phyloP scores from a whole-genome alignment of 83 land plant genomes.

The Thuja plicata region DNA sequence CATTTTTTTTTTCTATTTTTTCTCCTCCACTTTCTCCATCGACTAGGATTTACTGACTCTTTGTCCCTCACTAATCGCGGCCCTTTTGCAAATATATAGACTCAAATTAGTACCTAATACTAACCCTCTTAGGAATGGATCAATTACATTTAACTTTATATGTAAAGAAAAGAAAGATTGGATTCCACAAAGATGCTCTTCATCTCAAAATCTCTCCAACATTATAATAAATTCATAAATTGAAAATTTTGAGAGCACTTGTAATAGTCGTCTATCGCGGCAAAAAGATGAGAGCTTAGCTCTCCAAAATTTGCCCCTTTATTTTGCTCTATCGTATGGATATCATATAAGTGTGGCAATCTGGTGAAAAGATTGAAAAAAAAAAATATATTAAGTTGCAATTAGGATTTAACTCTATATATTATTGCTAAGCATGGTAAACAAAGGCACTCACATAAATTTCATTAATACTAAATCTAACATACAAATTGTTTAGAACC shows the following conservation, averaged over 20 bases:
- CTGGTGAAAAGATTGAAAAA: conserved; percentile 63
- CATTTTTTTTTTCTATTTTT: conserved; percentile 84
- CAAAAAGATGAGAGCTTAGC: conserved; percentile 82
- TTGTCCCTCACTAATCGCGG: conserved; percentile 64
- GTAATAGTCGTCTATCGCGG: conserved; percentile 67
- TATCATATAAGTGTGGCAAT: conserved; percentile 81
- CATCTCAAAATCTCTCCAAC: conserved; percentile 35
- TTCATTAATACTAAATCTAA: conserved; percentile 81
- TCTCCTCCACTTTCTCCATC: conserved; percentile 87
- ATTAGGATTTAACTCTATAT: not conserved
- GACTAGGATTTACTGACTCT: conserved; percentile 83
- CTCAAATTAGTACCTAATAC: not conserved
- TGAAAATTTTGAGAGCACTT: conserved; percentile 25
- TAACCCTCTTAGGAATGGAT: not conserved
- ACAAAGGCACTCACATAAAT: conserved; percentile 58
- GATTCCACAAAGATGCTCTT: not conserved
- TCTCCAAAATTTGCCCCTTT: conserved; percentile 78
- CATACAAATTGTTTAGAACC: conserved; percentile 70
- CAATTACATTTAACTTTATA: not conserved
- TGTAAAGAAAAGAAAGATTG: not conserved
- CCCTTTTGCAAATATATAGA: conserved; percentile 24
- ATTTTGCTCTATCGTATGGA: conserved; percentile 87
- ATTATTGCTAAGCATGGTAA: not conserved
- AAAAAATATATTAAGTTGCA: not conserved
- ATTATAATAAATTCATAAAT: not conserved